Evolutionary conservation across 1,284 basidiomycete species (phyloP).

Genomic region (Volvariella surrecta): DNA sequence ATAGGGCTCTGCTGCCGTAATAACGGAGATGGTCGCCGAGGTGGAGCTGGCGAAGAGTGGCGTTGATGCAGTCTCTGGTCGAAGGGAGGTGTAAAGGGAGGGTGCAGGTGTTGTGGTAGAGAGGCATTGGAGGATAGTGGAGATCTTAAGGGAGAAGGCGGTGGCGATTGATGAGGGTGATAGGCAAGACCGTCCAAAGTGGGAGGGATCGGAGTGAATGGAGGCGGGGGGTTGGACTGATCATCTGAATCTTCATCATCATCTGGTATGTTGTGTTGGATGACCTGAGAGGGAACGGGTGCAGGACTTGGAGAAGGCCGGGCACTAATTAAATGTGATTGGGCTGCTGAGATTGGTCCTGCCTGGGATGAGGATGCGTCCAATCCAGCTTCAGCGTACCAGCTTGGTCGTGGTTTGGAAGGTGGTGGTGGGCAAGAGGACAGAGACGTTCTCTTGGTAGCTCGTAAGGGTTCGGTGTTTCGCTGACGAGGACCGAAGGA

Average conservation of each 20-base stretch:
- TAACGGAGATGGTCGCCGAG: too few species aligned
- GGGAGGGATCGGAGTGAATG: conserved; percentile 30
- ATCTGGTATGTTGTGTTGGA: conserved; percentile 11
- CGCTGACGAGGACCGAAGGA: not conserved
- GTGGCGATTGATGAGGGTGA: conserved; percentile 17
- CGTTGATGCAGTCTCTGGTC: too few species aligned
- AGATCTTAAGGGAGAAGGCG: conserved; percentile 22
- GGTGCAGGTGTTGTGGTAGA: not conserved
- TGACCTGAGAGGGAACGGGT: conserved; percentile 3
- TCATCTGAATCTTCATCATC: conserved; percentile 12
- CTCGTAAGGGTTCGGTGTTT: conserved; percentile 9
- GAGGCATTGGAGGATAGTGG: conserved; percentile 1
- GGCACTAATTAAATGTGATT: not conserved
- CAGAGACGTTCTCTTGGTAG: conserved; percentile 6
- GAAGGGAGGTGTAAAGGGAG: not conserved
- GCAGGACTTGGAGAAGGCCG: not conserved
- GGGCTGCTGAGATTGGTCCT: not conserved
- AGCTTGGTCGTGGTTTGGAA: conserved; percentile 21
- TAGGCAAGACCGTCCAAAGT: conserved; percentile 30
- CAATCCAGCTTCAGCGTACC: conserved; percentile 20
- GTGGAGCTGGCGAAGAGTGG: too few species aligned
- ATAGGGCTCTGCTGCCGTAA: conserved; percentile 3
- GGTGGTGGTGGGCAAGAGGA: conserved; percentile 3
- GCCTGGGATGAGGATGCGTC: not conserved
- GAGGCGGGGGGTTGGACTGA: conserved; percentile 28